Evolutionary conservation across 2,329 filamentous ascomycete species (phyloP).

Genomic region (Alternaria incomplexa): DNA sequence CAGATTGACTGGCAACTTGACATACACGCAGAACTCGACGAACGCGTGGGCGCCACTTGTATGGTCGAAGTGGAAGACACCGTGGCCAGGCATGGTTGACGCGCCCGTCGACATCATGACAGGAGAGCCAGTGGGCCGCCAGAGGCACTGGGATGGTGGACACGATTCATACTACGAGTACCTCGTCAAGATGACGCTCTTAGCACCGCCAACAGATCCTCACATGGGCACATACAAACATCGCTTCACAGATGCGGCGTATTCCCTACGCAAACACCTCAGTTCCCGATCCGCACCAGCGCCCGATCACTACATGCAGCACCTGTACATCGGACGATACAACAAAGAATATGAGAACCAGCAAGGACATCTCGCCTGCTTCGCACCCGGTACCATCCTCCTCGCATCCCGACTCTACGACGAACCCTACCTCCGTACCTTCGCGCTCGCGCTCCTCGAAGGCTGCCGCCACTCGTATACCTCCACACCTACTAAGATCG

Average conservation of each 20-base stretch:
- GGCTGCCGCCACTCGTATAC: conserved; percentile 48
- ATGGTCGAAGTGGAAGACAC: conserved; percentile 50
- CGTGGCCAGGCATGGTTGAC: conserved; percentile 51
- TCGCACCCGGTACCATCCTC: conserved; percentile 48
- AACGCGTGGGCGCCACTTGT: conserved; percentile 54
- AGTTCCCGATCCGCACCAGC: conserved; percentile 45
- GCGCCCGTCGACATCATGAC: conserved; percentile 53
- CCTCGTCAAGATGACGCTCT: conserved; percentile 49
- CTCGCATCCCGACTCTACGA: conserved; percentile 46
- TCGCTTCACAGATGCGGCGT: conserved; percentile 43
- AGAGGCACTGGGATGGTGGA: conserved; percentile 52
- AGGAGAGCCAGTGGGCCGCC: conserved; percentile 46
- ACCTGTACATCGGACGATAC: conserved; percentile 49
- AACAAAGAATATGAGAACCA: conserved; percentile 46
- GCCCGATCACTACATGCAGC: conserved; percentile 41
- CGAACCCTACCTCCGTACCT: conserved; percentile 39
- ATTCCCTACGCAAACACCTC: conserved; percentile 46
- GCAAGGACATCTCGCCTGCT: conserved; percentile 49
- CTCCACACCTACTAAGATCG: conserved; percentile 47
- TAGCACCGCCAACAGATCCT: conserved; percentile 46
- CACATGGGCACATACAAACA: conserved; percentile 41
- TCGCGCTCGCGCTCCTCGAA: conserved; percentile 50
- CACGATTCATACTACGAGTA: conserved; percentile 55
- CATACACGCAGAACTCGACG: conserved; percentile 53
- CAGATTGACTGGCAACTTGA: conserved; percentile 47